Evolutionary conservation across 768 basidiomycete species (phyloP).

Genomic region (Trametes punicea): DNA sequence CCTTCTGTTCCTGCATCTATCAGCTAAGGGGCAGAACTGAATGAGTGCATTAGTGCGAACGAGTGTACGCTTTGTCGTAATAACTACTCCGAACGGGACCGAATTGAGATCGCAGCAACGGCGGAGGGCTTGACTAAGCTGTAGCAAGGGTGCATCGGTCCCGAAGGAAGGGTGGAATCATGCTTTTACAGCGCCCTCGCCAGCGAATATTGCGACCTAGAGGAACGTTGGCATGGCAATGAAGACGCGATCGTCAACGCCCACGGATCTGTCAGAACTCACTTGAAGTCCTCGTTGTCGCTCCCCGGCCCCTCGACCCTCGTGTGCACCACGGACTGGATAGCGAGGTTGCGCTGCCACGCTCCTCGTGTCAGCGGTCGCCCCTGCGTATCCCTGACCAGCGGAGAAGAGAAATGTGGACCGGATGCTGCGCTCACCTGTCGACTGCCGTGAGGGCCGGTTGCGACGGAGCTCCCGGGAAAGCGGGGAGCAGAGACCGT

Average conservation of each 20-base stretch:
- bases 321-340: constrained; percentile 5
- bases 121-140: too few species aligned
- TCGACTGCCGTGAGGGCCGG: neutral
- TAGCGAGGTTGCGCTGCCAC: constrained; percentile 1
- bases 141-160: too few species aligned
- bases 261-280: neutral
- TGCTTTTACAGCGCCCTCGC: neutral
- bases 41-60: neutral
- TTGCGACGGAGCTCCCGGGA: neutral
- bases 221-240: neutral
- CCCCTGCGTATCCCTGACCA: neutral
- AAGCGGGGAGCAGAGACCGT: constrained; percentile 1
- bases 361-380: neutral
- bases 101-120: too few species aligned
- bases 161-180: neutral
- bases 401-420: neutral
- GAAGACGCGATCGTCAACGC: neutral
- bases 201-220: neutral
- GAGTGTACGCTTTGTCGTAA: too few species aligned
- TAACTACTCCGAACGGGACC: too few species aligned
- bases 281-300: constrained; percentile 10
- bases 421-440: neutral
- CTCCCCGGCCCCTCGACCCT: neutral
- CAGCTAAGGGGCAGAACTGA: neutral
- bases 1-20: too few species aligned